Evolutionary conservation across 345 rosid species (phyloP).

Genomic region (Reutealis trisperma): DNA sequence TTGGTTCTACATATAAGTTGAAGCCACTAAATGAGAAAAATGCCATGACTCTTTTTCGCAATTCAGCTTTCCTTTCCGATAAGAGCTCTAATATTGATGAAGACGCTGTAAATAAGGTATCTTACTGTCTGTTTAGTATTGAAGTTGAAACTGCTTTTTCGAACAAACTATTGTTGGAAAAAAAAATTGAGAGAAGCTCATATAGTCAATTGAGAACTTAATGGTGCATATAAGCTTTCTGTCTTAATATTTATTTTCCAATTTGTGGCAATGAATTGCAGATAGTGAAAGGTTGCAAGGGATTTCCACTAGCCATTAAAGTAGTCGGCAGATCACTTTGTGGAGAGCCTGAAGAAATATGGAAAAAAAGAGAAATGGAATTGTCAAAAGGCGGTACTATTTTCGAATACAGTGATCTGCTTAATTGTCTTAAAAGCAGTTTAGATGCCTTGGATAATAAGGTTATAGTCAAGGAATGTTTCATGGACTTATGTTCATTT

Average conservation of each 20-base stretch:
- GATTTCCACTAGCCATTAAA: constrained; percentile 29
- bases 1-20: constrained; percentile 23
- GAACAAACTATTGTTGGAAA: too few species aligned
- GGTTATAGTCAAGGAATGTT: constrained; percentile 22
- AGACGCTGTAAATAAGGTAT: constrained; percentile 20
- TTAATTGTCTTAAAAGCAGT: constrained; percentile 28
- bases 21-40: constrained; percentile 15
- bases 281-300: constrained; percentile 25
- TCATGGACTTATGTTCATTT: constrained; percentile 31
- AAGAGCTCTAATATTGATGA: neutral
- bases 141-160: too few species aligned
- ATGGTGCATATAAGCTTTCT: neutral
- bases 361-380: constrained; percentile 17
- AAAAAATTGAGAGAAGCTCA: too few species aligned
- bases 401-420: neutral
- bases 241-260: too few species aligned
- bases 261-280: constrained; percentile 13
- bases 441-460: constrained; percentile 27
- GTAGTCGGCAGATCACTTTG: constrained; percentile 26
- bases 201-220: too few species aligned
- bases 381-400: constrained; percentile 19
- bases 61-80: constrained; percentile 17
- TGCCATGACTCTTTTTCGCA: constrained; percentile 29
- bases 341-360: constrained; percentile 19
- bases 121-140: too few species aligned